Evolutionary conservation across 495 filamentous ascomycete genomes (phyloP), one percentile per base, ranked within the genome.

Genomic region (Hypoxylon cercidicola): DNA sequence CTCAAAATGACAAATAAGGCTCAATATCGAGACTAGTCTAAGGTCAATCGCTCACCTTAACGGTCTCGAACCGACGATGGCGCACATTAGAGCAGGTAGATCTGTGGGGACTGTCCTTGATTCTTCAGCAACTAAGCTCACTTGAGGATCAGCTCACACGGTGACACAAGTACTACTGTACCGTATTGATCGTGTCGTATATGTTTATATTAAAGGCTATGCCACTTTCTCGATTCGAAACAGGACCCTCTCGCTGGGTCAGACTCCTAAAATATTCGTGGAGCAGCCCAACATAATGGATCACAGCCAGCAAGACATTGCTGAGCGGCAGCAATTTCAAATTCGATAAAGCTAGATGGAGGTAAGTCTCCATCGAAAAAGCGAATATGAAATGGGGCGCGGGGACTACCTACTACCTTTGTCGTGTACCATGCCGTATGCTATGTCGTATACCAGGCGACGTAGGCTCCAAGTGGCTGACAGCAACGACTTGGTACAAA

Each of bases 161-260:
- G 11, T 54, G 35, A 21, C 52, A 55, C 37, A 41, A 41, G 53
- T 55, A 25, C 18, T 55, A 60, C 50, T 15, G 28, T 23, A 25
- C 18, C 15, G 28, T 23, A 25, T n/a, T 1, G 30, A 25, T 34
- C 23, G 37, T 15, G 41, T 19, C 21, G 41, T 47, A 53, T 34
- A 16, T 34, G 5, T 55, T 35, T 49, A 46, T 40, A 60, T 59
- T 54, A 44, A 48, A 49, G 35, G 40, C 35, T 54, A 47, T 58
- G 7, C 34, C 32, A 59, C 62, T 60, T 65, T 54, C 62, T 65
- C 43, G 4, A 54, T 60, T 55, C 2, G 49, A 65, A 18, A 19
- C 6, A 32, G 3, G 25, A 35, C 15, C 8, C 20, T 18, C 41
- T 49, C 18, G 11, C 30, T 43, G 16, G 10, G 19, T 32, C 32